phyloP scores from a whole-genome alignment of 1,139 yeast species.

The Pichia sp. region DNA sequence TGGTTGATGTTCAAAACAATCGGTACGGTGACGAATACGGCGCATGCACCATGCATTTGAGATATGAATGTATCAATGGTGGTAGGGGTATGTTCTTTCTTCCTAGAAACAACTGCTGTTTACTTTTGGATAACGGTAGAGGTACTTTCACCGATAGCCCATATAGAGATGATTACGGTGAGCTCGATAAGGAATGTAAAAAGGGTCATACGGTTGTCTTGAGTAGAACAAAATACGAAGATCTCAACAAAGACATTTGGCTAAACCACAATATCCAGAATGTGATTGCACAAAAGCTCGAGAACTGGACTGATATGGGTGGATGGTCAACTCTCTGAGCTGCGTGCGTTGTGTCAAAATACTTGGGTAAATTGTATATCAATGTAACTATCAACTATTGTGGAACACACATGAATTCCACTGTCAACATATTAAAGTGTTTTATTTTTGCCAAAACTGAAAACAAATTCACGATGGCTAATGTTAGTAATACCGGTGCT shows the following conservation, averaged over 20 bases:
- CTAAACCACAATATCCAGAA: constrained; percentile 75
- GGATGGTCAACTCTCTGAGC: constrained; percentile 90
- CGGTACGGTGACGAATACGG: constrained; percentile 50
- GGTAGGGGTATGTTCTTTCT: constrained; percentile 68
- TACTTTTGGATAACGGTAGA: constrained; percentile 53
- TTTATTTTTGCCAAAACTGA: no score
- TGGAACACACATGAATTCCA: no score
- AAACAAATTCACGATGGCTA: no score
- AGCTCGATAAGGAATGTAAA: constrained; percentile 66
- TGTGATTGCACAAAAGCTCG: constrained; percentile 70
- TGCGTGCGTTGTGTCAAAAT: no score
- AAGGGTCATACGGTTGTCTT: constrained; percentile 68
- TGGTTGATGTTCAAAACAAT: constrained; percentile 58
- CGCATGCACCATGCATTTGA: constrained; percentile 59
- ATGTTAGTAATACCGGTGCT: no score
- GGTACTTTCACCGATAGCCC: constrained; percentile 89
- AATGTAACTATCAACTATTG: no score
- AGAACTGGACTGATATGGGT: constrained; percentile 74
- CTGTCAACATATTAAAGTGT: no score
- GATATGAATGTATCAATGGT: constrained; percentile 58
- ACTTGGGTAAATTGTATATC: no score
- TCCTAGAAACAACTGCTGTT: constrained; percentile 67
- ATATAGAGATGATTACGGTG: constrained; percentile 82
- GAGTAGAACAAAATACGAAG: constrained; percentile 56
- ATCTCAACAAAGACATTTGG: constrained; percentile 64